Evolutionary conservation across 2,329 filamentous ascomycete genomes (phyloP), one percentile per base, ranked within the genome.

Genomic region (Fusarium succisae): DNA sequence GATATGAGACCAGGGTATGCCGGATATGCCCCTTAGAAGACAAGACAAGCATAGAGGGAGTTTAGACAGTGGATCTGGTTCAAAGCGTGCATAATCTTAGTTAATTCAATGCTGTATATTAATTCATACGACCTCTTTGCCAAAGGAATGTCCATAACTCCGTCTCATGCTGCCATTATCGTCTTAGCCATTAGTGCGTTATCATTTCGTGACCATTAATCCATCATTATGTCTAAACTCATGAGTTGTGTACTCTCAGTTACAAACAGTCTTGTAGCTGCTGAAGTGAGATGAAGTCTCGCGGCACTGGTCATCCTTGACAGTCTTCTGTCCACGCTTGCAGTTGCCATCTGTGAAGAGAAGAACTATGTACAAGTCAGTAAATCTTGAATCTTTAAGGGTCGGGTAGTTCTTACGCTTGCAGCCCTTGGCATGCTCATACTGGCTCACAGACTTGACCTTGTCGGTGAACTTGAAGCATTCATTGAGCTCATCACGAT

Each of bases 311-410:
- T 50, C 68, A 20, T 70, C 68, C 8, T 51, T 47, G 13, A 71
- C 43, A 4, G 54, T 26, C 54, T 70, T 70, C 61, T 71, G 65
- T n/a, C 67, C 67, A 37, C 61, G 55, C 32, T 67, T 71, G 15
- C 67, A 70, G 35, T 28, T 50, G 1, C 24, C 39, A 43, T 70
- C 68, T 12, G 37, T 47, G 43, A 61, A 70, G 7, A 70, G 54
- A 10, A 66, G 24, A 17, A 69, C 66, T 69, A 28, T 14, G 3
- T 9, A 15, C 6, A 6, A 15, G 38, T 69, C 15, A 69, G 35
- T 22, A 20, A 17, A 8, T n/a, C 5, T 26, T 1, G 0, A 2
- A 18, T 28, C 5, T 12, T 3, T 14, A 6, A 2, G 1, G 1
- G 17, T 3, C 0, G 4, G 1, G 4, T 9, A 37, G 3, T 1